A percentile compares a stretch with the other conserved stretches of the same genome.
Conservation (phyloP, 1,284 basidiomycete genomes). For the Heterobasidion annosum region DNA sequence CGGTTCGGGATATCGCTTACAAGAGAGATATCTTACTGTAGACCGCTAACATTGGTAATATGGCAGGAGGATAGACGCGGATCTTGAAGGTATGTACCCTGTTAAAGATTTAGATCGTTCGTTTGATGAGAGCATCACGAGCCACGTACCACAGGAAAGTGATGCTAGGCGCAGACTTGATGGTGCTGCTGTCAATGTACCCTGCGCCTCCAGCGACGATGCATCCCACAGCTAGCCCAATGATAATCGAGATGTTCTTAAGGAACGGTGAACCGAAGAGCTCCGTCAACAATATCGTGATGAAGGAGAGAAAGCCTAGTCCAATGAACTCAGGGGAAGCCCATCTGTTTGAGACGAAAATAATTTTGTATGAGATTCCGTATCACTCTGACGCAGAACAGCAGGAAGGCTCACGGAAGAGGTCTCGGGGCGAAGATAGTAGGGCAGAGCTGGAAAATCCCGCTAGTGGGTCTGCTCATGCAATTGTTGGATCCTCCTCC, state of each 20-base stretch:
- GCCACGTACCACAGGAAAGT: slow-evolving; percentile 64
- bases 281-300: slow-evolving; percentile 69
- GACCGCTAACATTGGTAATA: slow-evolving; percentile 77
- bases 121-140: too few species aligned
- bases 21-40: slow-evolving; percentile 38
- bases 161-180: slow-evolving; percentile 60
- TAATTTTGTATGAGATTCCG: background rate
- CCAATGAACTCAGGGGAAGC: slow-evolving; percentile 79
- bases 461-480: slow-evolving; percentile 43
- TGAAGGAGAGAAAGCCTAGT: slow-evolving; percentile 77
- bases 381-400: background rate
- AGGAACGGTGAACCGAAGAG: slow-evolving; percentile 78
- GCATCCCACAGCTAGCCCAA: slow-evolving; percentile 69
- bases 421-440: slow-evolving; percentile 54
- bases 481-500: slow-evolving; percentile 76
- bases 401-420: slow-evolving; percentile 24
- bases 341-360: slow-evolving; percentile 34
- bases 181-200: slow-evolving; percentile 59
- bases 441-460: slow-evolving; percentile 65
- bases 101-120: background rate
- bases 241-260: slow-evolving; percentile 69
- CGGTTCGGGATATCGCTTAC: background rate
- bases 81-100: slow-evolving; percentile 79
- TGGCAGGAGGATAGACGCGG: slow-evolving; percentile 70
- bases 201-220: slow-evolving; percentile 72